phyloP scores from a whole-genome alignment of 2,329 filamentous ascomycete species.

The Endocalyx cinctus region DNA sequence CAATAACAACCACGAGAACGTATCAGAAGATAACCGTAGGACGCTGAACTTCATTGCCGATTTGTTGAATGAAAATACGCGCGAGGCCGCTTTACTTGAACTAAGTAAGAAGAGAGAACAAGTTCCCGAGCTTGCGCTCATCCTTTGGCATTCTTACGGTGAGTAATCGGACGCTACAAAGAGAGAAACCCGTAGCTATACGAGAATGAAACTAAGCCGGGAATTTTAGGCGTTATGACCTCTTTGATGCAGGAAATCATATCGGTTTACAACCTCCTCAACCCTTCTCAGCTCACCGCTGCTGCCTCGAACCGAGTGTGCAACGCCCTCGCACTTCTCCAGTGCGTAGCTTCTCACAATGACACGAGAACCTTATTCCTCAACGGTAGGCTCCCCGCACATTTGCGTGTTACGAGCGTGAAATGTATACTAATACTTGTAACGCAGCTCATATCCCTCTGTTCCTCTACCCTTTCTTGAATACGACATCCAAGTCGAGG shows the following conservation, averaged over 20 bases:
- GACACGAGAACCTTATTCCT: slow-evolving; percentile 92
- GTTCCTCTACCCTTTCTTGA: slow-evolving; percentile 96
- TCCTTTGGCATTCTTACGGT: slow-evolving; percentile 99
- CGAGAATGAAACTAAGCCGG: slow-evolving; percentile 11
- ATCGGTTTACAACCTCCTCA: slow-evolving; percentile 93
- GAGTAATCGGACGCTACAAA: slow-evolving; percentile 29
- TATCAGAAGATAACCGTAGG: slow-evolving; percentile 86
- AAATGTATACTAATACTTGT: slow-evolving; percentile 6
- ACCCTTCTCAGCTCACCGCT: slow-evolving; percentile 92
- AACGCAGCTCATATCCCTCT: slow-evolving; percentile 85
- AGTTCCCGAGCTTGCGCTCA: slow-evolving; percentile 90
- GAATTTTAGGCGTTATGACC: slow-evolving; percentile 81
- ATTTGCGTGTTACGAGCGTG: background rate
- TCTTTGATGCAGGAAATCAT: slow-evolving; percentile 97
- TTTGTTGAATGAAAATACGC: slow-evolving; percentile 77
- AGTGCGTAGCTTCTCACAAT: slow-evolving; percentile 96
- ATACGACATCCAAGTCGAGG: slow-evolving; percentile 95
- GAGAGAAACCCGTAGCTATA: too few relatives aligned
- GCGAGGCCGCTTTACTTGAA: slow-evolving; percentile 88
- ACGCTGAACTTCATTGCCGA: slow-evolving; percentile 94
- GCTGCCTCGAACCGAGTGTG: slow-evolving; percentile 97
- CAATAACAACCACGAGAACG: slow-evolving; percentile 56
- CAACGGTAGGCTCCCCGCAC: slow-evolving; percentile 57
- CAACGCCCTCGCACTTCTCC: slow-evolving; percentile 90
- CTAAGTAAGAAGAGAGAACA: slow-evolving; percentile 98